phyloP scores from a whole-genome alignment of 1,284 basidiomycete genomes.

The Acaromyces ingoldii region DNA sequence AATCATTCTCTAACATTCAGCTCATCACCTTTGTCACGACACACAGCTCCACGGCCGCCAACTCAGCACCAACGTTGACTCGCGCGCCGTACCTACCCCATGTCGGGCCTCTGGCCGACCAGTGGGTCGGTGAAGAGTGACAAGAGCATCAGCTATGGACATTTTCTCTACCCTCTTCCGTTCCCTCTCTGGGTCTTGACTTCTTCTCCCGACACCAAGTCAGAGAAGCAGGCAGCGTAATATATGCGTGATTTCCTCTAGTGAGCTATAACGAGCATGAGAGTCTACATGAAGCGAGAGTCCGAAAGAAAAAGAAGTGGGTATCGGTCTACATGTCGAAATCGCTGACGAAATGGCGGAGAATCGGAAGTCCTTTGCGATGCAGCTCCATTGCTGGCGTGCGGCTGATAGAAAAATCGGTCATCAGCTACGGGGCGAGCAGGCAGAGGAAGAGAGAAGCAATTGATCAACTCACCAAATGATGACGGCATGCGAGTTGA shows the following conservation, averaged over 20 bases:
- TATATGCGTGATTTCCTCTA: too few relatives aligned
- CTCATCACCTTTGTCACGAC: background rate
- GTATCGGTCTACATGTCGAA: too few relatives aligned
- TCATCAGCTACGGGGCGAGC: background rate
- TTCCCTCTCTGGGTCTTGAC: too few relatives aligned
- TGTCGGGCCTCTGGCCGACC: constrained; percentile 11
- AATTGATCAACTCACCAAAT: constrained; percentile 13
- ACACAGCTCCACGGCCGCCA: constrained; percentile 5
- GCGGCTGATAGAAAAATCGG: constrained; percentile 3
- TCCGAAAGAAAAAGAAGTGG: too few relatives aligned
- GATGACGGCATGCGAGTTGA: constrained; percentile 36
- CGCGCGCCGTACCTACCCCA: constrained; percentile 10
- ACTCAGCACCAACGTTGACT: constrained; percentile 6
- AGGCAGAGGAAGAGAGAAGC: background rate
- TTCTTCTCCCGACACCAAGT: too few relatives aligned
- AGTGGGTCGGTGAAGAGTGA: constrained; percentile 16
- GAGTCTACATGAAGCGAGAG: too few relatives aligned
- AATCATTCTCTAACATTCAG: background rate
- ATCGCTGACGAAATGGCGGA: constrained; percentile 14
- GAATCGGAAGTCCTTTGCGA: constrained; percentile 4
- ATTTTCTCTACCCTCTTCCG: too few relatives aligned
- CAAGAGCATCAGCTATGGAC: too few relatives aligned
- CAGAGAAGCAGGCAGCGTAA: too few relatives aligned
- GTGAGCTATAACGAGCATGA: too few relatives aligned
- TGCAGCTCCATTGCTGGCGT: constrained; percentile 14